Conservation (phyloP, 345 rosid genomes). For the Turnera subulata region DNA sequence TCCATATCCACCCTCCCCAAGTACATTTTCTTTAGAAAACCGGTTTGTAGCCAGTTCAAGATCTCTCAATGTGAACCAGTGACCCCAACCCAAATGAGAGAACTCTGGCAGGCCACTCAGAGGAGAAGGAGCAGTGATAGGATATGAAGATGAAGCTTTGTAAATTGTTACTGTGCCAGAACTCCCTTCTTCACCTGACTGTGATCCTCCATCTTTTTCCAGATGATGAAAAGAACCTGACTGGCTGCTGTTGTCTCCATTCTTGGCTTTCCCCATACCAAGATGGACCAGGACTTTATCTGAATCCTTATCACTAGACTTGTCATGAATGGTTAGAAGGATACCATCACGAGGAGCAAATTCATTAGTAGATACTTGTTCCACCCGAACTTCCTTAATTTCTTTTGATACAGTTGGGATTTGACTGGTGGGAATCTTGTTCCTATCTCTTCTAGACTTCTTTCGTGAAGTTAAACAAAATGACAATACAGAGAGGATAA, state of each 20-base stretch:
- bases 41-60: conserved; percentile 72
- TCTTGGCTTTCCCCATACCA: conserved; percentile 60
- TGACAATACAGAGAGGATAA: conserved; percentile 67
- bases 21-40: conserved; percentile 64
- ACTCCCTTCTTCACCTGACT: conserved; percentile 73
- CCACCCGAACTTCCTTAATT: conserved; percentile 87
- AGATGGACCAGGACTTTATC: conserved; percentile 79
- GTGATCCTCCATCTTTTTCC: conserved; percentile 64
- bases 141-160: conserved; percentile 67
- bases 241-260: conserved; percentile 50
- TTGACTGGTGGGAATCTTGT: conserved; percentile 37
- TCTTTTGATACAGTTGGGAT: conserved; percentile 83
- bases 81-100: conserved; percentile 86
- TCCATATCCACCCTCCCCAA: conserved; percentile 86
- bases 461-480: conserved; percentile 65
- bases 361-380: conserved; percentile 57
- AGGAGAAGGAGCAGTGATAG: conserved; percentile 68
- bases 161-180: conserved; percentile 38
- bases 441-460: conserved; percentile 53
- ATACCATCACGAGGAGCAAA: conserved; percentile 68
- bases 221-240: conserved; percentile 55
- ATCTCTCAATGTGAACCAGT: conserved; percentile 82
- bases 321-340: conserved; percentile 68
- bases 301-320: conserved; percentile 59
- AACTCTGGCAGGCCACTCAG: conserved; percentile 66